Evolutionary conservation across 1,284 basidiomycete genomes (phyloP), one percentile per base, ranked within the genome.

Genomic region (Neonothopanus nambi): DNA sequence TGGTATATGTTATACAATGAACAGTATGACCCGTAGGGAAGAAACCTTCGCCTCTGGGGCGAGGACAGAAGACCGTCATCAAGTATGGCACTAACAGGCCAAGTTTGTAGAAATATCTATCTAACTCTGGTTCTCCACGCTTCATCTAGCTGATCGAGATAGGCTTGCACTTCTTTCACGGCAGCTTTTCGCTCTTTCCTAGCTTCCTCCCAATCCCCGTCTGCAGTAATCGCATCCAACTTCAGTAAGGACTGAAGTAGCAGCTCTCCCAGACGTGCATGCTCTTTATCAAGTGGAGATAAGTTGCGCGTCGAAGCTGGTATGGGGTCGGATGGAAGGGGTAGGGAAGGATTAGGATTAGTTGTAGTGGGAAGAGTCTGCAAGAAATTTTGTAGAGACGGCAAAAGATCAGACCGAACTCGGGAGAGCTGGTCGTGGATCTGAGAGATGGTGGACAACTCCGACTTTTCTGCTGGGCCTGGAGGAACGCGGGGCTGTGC

Each of bases 191-290:
- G 75, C 64, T 87, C 80, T 56, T 72, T 71, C 57, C 91, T 75
- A 17, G 90, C 91, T 4, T 82, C 75, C 17, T 81, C 77, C 87
- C 89, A 93, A 48, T 82, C 78, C 30, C 80, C 77, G 47, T 89
- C 84, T 23, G 85, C 74, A 28, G 72, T 70, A 62, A 93, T 76
- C 48, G 85, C 85, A 63, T 94, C 91, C 24, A 94, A 72, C 38
- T 88, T 80, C 7, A 94, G 76, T 21, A 94, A 74, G 13, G 81
- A 77, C 67, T 93, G 91, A 23, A 93, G 74, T 23, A 94, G 75
- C 49, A 89, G 69, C 68, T 91, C 89, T 18, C 80, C 84, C 42
- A 91, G 68, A 9, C 86, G 78, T 11, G 72, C 65, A 59, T 88
- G 85, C 57, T 88, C 84, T 51, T 71, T 74, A 28, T 67, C 64